A percentile compares a stretch with the other conserved stretches of the same genome.
These are phyloP conservation scores for Fallopia convolvulus DNA, from an alignment of 148 eudicot genomes.

Conservation along the genomic window DNA sequence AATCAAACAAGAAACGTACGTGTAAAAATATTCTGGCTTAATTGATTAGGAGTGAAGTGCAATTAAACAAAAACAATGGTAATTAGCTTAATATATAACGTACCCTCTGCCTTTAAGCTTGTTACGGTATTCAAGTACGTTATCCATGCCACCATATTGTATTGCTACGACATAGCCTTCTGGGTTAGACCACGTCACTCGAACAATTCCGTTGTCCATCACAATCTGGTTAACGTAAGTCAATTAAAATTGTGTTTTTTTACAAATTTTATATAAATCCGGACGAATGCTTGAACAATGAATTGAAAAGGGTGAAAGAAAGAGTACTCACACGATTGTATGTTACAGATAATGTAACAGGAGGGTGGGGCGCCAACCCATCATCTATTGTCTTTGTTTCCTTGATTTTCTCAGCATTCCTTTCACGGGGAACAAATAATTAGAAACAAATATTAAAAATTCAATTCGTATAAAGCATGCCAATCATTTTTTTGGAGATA, in stretches of 20 bases:
- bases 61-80: too few species aligned
- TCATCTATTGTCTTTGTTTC: background rate
- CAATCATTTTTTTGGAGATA: too few species aligned
- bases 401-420: background rate
- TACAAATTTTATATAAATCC: background rate
- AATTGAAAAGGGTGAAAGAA: background rate
- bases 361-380: background rate
- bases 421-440: background rate
- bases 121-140: background rate
- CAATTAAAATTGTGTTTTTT: background rate
- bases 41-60: background rate
- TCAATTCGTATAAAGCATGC: too few species aligned
- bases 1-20: background rate
- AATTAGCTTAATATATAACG: background rate
- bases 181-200: conserved; percentile 9
- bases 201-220: conserved; percentile 13
- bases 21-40: too few species aligned
- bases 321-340: background rate
- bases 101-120: background rate
- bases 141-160: conserved; percentile 10
- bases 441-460: too few species aligned
- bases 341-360: background rate
- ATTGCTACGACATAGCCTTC: conserved; percentile 10
- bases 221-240: background rate
- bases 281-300: background rate